A percentile compares a stretch with the other conserved stretches of the same genome.
These are phyloP conservation scores for Aspergillus nanangensis DNA, from an alignment of 495 filamentous ascomycete genomes.

Conservation along the genomic window DNA sequence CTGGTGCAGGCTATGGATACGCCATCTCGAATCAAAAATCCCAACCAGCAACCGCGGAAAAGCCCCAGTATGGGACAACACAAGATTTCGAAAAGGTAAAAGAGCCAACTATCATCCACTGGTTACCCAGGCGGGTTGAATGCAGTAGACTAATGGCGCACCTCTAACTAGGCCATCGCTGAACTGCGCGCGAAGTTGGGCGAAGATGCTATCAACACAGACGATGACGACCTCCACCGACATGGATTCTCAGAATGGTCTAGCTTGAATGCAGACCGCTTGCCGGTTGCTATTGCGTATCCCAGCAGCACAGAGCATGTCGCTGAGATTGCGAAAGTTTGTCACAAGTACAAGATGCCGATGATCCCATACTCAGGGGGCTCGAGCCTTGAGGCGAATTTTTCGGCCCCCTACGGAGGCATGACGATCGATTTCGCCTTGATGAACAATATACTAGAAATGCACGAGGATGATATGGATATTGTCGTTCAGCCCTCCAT, in stretches of 20 bases:
- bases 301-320: slow-evolving; percentile 78
- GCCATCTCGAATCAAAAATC: slow-evolving; percentile 18
- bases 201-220: slow-evolving; percentile 74
- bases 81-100: slow-evolving; percentile 39
- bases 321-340: slow-evolving; percentile 71
- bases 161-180: slow-evolving; percentile 48
- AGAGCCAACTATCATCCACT: neutral
- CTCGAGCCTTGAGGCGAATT: slow-evolving; percentile 83
- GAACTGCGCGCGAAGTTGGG: slow-evolving; percentile 56
- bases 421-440: slow-evolving; percentile 83
- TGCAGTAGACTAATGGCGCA: neutral
- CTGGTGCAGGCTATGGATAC: slow-evolving; percentile 34
- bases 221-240: slow-evolving; percentile 71
- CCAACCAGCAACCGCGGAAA: slow-evolving; percentile 5
- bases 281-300: slow-evolving; percentile 79
- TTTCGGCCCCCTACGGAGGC: slow-evolving; percentile 78
- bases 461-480: slow-evolving; percentile 88
- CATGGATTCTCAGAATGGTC: slow-evolving; percentile 94
- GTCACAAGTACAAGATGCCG: slow-evolving; percentile 76
- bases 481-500: slow-evolving; percentile 86
- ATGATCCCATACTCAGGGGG: slow-evolving; percentile 85
- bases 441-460: slow-evolving; percentile 77
- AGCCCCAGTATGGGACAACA: slow-evolving; percentile 35
- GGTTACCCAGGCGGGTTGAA: too few species aligned
- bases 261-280: slow-evolving; percentile 68